These are phyloP conservation scores for Kluyveromyces aestuarii DNA, from an alignment of 805 yeast genomes.

Conservation along the genomic window DNA sequence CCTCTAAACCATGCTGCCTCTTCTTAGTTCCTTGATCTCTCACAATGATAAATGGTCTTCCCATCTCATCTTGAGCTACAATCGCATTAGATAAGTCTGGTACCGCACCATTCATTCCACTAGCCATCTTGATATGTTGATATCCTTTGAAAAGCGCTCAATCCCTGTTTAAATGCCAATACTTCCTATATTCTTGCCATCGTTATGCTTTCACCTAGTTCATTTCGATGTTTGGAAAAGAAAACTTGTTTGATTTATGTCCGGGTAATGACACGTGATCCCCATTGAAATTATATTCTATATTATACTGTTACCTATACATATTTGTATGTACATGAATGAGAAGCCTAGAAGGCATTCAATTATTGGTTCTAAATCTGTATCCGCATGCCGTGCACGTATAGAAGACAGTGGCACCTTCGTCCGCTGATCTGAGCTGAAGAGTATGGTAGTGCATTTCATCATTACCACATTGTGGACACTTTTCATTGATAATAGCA, in stretches of 20 bases:
- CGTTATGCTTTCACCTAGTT: neutral
- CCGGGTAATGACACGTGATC: neutral
- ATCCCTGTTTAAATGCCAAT: neutral
- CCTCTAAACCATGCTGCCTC: constrained; percentile 70
- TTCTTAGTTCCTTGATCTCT: constrained; percentile 66
- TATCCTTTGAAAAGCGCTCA: neutral
- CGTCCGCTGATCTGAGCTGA: constrained; percentile 96
- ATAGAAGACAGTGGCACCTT: constrained; percentile 98
- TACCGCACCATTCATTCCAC: constrained; percentile 23
- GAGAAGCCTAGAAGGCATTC: constrained; percentile 5
- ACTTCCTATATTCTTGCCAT: neutral
- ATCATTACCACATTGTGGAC: constrained; percentile 98
- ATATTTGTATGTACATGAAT: neutral
- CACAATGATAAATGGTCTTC: constrained; percentile 96
- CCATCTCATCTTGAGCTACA: constrained; percentile 98
- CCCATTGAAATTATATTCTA: too few species aligned
- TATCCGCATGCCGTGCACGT: constrained; percentile 92
- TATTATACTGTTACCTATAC: neutral
- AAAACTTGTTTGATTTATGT: neutral
- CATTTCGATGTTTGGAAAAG: neutral
- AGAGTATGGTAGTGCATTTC: constrained; percentile 97
- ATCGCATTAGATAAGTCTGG: constrained; percentile 97
- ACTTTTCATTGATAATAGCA: constrained; percentile 92
- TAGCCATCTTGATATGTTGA: neutral
- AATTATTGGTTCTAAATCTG: constrained; percentile 90